Percentiles rank a stretch among this genome's conserved stretches.
Conservation (phyloP, 164 flowering plant genomes). For the Kingdonia uniflora region DNA sequence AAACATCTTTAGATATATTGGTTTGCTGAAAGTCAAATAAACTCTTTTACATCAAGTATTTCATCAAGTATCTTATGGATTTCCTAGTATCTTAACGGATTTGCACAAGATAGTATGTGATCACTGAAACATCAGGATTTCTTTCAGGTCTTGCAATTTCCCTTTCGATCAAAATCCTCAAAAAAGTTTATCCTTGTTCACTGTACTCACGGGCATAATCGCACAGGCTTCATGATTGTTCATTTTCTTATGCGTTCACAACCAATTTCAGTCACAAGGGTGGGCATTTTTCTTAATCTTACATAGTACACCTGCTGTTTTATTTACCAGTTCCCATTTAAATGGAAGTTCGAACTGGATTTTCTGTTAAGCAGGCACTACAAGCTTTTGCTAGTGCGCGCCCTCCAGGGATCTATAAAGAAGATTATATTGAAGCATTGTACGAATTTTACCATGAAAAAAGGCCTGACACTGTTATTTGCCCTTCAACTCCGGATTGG, state of each 20-base stretch:
- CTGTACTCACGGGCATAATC: constrained; percentile 98
- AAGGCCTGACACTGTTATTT: constrained; percentile 55
- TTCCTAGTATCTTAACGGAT: no score
- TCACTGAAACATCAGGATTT: no score
- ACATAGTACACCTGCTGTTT: neutral
- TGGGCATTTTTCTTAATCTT: constrained; percentile 14
- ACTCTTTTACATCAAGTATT: no score
- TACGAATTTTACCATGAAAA: constrained; percentile 86
- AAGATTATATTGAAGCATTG: constrained; percentile 81
- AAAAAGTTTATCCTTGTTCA: constrained; percentile 85
- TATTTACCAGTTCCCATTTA: neutral
- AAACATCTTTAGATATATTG: no score
- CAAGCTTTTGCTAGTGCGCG: constrained; percentile 75
- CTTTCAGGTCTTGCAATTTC: constrained; percentile 66
- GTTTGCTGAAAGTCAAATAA: no score
- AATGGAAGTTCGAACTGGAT: neutral
- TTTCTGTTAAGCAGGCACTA: constrained; percentile 47
- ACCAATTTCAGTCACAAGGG: constrained; percentile 69
- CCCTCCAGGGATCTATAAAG: constrained; percentile 95
- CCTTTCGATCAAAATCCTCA: constrained; percentile 55
- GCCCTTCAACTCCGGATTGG: constrained; percentile 98
- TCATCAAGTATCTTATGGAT: no score
- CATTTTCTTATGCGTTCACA: constrained; percentile 81
- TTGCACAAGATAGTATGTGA: no score
- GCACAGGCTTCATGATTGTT: constrained; percentile 95